Conservation (phyloP, 2,329 filamentous ascomycete genomes). For the Diplodia corticola region DNA sequence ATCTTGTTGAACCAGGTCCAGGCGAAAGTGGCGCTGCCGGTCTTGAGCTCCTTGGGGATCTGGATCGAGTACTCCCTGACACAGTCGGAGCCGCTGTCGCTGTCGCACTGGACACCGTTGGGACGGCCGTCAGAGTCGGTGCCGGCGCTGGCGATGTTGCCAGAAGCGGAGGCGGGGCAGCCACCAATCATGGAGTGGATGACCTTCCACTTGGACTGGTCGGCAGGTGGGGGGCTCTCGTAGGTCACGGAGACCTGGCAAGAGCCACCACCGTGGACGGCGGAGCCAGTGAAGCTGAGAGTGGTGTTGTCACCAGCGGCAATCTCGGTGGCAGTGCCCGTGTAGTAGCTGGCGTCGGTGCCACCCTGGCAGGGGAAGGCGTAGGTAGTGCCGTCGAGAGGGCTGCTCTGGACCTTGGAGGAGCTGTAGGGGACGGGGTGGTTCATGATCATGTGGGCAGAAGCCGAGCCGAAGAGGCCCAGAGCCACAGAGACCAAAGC, state of each 20-base stretch:
- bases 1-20: slow-evolving; percentile 96
- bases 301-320: slow-evolving; percentile 47
- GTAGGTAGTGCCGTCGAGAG: slow-evolving; percentile 59
- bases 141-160: slow-evolving; percentile 57
- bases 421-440: slow-evolving; percentile 64
- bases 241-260: slow-evolving; percentile 88
- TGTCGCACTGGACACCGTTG: slow-evolving; percentile 24
- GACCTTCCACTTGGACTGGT: slow-evolving; percentile 70
- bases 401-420: slow-evolving; percentile 58
- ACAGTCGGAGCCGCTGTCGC: slow-evolving; percentile 29
- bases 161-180: slow-evolving; percentile 63
- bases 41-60: slow-evolving; percentile 67
- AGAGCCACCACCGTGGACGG: slow-evolving; percentile 85
- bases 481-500: slow-evolving; percentile 50
- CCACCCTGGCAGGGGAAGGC: slow-evolving; percentile 83
- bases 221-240: slow-evolving; percentile 62
- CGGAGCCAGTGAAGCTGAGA: slow-evolving; percentile 45
- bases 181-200: slow-evolving; percentile 86
- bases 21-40: slow-evolving; percentile 73
- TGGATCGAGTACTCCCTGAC: slow-evolving; percentile 65
- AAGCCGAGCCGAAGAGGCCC: slow-evolving; percentile 57
- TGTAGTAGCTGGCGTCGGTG: slow-evolving; percentile 35
- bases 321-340: slow-evolving; percentile 58
- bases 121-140: slow-evolving; percentile 20
- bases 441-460: slow-evolving; percentile 75